These are phyloP conservation scores for Candida neerlandica DNA, from an alignment of 1,139 yeast genomes.

Conservation along the genomic window DNA sequence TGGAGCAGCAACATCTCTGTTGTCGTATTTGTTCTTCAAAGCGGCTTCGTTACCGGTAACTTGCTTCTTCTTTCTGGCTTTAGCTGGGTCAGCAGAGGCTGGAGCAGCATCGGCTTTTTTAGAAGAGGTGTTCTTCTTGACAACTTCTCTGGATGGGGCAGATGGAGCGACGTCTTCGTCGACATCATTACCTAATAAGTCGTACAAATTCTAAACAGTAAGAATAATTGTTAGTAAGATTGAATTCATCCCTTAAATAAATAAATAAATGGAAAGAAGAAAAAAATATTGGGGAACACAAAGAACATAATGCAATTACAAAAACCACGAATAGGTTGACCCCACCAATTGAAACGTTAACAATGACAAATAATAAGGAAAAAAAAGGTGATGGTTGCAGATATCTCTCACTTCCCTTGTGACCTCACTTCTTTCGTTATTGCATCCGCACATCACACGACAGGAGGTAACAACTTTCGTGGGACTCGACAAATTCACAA, in stretches of 20 bases:
- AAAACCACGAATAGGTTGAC: background rate
- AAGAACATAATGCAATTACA: no score
- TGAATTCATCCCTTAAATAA: background rate
- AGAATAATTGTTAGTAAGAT: conserved; percentile 1
- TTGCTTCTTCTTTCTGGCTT: conserved; percentile 74
- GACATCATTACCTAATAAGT: conserved; percentile 73
- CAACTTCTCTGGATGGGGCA: conserved; percentile 69
- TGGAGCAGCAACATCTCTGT: conserved; percentile 69
- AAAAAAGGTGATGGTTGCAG: background rate
- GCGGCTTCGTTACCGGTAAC: conserved; percentile 91
- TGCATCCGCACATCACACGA: conserved; percentile 2
- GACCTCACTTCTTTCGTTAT: background rate
- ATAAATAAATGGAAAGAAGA: background rate
- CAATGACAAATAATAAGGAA: background rate
- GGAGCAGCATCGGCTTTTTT: conserved; percentile 89
- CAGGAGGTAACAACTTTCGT: background rate
- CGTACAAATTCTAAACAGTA: conserved; percentile 41
- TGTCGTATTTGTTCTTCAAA: conserved; percentile 71
- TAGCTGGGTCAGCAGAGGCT: conserved; percentile 77
- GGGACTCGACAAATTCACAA: background rate
- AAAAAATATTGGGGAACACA: background rate
- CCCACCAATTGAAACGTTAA: background rate
- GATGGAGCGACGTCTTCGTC: conserved; percentile 61
- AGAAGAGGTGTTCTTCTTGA: conserved; percentile 81
- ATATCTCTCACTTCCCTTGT: conserved; percentile 1